phyloP scores from a whole-genome alignment of 202 grass and related monocot species.

The Setaria italica region DNA sequence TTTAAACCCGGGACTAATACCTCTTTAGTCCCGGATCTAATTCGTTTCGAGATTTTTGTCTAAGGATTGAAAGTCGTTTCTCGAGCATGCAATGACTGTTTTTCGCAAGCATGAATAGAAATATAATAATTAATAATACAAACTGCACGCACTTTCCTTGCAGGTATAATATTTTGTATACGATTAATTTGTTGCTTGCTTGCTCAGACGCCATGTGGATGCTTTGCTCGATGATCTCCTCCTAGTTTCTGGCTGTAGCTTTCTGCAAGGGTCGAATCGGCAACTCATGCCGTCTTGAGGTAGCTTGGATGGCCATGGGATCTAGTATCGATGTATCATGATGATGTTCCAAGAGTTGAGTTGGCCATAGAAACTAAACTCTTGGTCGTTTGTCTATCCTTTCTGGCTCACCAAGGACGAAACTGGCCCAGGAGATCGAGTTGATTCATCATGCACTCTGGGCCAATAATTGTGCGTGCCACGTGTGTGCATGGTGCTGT shows the following conservation, averaged over 20 bases:
- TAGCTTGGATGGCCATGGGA: slow-evolving; percentile 2
- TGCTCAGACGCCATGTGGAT: background rate
- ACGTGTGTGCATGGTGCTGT: background rate
- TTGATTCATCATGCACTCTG: background rate
- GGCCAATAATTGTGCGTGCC: background rate
- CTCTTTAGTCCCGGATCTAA: no score
- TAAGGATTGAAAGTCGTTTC: no score
- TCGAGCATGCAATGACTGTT: background rate
- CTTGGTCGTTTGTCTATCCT: background rate
- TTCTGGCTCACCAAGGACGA: slow-evolving; percentile 6
- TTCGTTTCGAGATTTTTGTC: no score
- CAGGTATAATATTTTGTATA: background rate
- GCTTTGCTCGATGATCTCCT: background rate
- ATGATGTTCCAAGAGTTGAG: background rate
- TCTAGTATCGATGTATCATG: background rate
- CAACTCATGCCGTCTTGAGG: slow-evolving; percentile 1
- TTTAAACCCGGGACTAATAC: no score
- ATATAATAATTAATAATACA: background rate
- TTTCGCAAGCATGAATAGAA: background rate
- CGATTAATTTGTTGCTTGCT: slow-evolving; percentile 15
- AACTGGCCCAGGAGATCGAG: background rate
- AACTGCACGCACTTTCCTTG: background rate
- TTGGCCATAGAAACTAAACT: background rate
- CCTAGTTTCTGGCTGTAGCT: background rate
- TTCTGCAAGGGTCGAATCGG: background rate